A percentile compares a stretch with the other conserved stretches of the same genome.
Conservation (phyloP, 2,329 filamentous ascomycete genomes). For the Orbilia quercus region DNA sequence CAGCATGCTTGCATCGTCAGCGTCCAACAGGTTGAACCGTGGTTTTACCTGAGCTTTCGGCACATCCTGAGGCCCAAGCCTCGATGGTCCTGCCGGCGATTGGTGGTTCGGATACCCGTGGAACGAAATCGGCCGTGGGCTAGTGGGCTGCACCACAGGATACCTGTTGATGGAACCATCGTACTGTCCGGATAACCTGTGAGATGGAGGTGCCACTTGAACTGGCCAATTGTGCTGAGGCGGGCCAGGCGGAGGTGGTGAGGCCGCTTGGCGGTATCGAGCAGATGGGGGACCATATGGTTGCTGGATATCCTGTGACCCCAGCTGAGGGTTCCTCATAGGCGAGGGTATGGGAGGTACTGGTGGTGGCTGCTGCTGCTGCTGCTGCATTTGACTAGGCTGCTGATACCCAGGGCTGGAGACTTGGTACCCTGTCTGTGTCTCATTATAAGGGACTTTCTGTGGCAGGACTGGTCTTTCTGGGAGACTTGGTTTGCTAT, state of each 20-base stretch:
- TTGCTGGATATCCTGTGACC: slow-evolving; percentile 60
- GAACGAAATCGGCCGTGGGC: slow-evolving; percentile 58
- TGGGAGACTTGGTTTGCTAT: slow-evolving; percentile 40
- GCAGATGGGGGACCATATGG: slow-evolving; percentile 60
- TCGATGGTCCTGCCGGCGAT: slow-evolving; percentile 49
- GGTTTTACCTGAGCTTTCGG: slow-evolving; percentile 62
- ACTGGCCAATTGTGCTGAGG: slow-evolving; percentile 61
- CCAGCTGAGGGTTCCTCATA: slow-evolving; percentile 19
- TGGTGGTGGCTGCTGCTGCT: slow-evolving; percentile 59
- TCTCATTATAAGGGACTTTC: slow-evolving; percentile 34
- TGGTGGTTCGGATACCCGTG: slow-evolving; percentile 59
- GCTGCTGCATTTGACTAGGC: slow-evolving; percentile 57
- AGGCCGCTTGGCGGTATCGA: slow-evolving; percentile 39
- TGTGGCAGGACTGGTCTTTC: slow-evolving; percentile 43
- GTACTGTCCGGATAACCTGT: slow-evolving; percentile 40
- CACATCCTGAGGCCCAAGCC: slow-evolving; percentile 64
- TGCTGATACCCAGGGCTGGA: slow-evolving; percentile 55
- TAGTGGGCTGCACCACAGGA: slow-evolving; percentile 18
- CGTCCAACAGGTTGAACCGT: slow-evolving; percentile 69
- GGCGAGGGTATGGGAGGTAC: slow-evolving; percentile 59
- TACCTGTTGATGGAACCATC: slow-evolving; percentile 22
- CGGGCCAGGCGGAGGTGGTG: slow-evolving; percentile 55
- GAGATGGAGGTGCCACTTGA: slow-evolving; percentile 29
- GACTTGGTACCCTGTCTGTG: not conserved
- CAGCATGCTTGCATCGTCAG: slow-evolving; percentile 33